Percentiles rank a stretch among this genome's conserved stretches.
Evolutionary conservation across 352 stramenopile genomes (phyloP).

Genomic region (Phytophthora sansomeana): DNA sequence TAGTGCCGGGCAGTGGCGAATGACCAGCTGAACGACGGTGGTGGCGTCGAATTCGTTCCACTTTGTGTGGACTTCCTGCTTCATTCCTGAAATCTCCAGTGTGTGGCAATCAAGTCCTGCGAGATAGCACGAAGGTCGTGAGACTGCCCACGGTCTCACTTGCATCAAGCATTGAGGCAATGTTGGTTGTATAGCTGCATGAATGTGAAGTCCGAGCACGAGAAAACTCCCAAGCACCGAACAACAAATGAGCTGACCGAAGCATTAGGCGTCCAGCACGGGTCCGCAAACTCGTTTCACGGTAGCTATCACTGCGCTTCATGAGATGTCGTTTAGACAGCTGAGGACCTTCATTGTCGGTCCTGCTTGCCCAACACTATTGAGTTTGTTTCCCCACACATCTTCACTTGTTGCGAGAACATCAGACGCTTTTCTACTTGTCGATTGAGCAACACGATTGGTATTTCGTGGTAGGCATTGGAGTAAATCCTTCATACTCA

Average conservation of each 20-base stretch:
- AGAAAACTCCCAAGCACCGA: conserved; percentile 5
- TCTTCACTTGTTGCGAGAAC: conserved; percentile 2
- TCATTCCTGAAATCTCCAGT: conserved; percentile 14
- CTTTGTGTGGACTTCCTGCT: conserved; percentile 7
- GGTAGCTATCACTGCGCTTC: conserved; percentile 1
- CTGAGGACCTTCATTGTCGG: neutral
- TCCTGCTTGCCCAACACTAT: neutral
- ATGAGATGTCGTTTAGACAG: neutral
- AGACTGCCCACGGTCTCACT: conserved; percentile 42
- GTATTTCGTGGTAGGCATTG: neutral
- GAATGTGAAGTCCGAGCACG: conserved; percentile 23
- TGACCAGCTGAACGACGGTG: conserved; percentile 31
- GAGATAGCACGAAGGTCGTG: conserved; percentile 41
- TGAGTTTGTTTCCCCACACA: conserved; percentile 5
- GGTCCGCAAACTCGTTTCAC: neutral
- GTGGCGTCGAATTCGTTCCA: conserved; percentile 29
- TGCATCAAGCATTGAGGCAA: conserved; percentile 21
- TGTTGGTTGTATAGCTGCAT: conserved; percentile 4
- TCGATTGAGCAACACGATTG: conserved; percentile 7
- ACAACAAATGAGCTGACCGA: neutral
- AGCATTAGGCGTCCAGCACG: neutral
- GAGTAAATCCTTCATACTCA: conserved; percentile 35
- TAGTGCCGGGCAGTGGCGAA: conserved; percentile 40
- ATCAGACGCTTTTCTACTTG: neutral
- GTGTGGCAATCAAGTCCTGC: conserved; percentile 39